phyloP scores from a whole-genome alignment of 2,329 filamentous ascomycete species.

The Venturia aucupariae region DNA sequence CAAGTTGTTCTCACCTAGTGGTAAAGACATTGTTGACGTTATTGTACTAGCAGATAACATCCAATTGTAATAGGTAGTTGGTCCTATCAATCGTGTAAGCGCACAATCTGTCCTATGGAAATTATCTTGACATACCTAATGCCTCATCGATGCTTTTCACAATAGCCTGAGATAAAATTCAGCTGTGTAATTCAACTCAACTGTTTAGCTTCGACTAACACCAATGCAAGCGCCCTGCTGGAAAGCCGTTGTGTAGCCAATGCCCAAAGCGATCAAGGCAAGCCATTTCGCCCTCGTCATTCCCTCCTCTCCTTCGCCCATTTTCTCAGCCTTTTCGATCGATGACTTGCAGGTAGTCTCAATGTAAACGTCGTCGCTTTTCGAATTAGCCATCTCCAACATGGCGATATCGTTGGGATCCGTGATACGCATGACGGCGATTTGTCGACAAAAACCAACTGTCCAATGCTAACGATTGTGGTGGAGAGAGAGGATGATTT shows the following conservation, averaged over 20 bases:
- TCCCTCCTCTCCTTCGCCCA: neutral
- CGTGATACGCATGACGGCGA: neutral
- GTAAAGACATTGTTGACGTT: slow-evolving; percentile 10
- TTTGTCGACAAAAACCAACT: neutral
- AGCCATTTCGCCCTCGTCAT: slow-evolving; percentile 8
- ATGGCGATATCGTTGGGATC: neutral
- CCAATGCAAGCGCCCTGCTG: slow-evolving; percentile 15
- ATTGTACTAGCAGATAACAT: slow-evolving; percentile 12
- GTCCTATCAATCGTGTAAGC: slow-evolving; percentile 8
- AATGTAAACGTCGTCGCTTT: neutral
- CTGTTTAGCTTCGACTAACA: neutral
- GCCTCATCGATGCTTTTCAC: slow-evolving; percentile 14
- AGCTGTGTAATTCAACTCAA: neutral
- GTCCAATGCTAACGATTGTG: neutral
- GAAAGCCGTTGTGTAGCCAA: slow-evolving; percentile 14
- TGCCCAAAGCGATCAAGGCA: slow-evolving; percentile 13
- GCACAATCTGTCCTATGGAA: neutral
- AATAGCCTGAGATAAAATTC: neutral
- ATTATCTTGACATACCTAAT: slow-evolving; percentile 10
- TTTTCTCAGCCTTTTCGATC: neutral
- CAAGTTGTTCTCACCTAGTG: neutral
- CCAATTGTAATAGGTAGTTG: slow-evolving; percentile 17
- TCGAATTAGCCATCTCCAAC: neutral
- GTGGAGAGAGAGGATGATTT: neutral
- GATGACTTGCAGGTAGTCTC: neutral